Conservation (phyloP, 225 moss, liverwort and hornwort genomes). For the Antitrichia curtipendula region DNA sequence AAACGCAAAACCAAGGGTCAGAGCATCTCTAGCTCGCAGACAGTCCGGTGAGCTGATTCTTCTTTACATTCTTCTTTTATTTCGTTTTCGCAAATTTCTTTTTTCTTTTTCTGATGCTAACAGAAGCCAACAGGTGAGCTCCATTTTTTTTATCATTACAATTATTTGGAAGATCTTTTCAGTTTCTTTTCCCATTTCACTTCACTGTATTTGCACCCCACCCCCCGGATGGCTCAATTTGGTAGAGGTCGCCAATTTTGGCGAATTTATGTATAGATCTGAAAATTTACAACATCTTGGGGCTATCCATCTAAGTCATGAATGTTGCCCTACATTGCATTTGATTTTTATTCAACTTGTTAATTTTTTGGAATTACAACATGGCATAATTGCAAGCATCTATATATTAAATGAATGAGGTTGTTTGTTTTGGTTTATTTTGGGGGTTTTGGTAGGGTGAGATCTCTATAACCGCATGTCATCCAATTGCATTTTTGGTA, state of each 20-base stretch:
- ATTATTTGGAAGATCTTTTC: neutral
- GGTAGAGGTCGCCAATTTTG: neutral
- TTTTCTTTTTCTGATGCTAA: neutral
- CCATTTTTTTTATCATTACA: neutral
- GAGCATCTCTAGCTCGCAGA: neutral
- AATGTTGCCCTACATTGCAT: neutral
- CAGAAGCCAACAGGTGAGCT: neutral
- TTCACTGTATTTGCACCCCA: neutral
- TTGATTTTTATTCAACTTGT: neutral
- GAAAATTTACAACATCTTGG: neutral
- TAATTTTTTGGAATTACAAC: neutral
- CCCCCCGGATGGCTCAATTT: neutral
- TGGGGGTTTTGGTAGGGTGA: no score
- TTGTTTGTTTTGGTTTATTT: no score
- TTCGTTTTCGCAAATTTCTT: neutral
- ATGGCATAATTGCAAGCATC: neutral
- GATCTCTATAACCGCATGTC: no score
- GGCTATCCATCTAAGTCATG: neutral
- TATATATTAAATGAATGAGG: no score
- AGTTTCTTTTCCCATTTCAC: neutral
- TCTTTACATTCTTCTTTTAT: no score
- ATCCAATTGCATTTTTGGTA: no score
- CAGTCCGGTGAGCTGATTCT: neutral
- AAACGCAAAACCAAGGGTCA: neutral
- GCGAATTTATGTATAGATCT: neutral